Evolutionary conservation across 495 filamentous ascomycete genomes (phyloP).

Genomic region (Durotheca rogersii): DNA sequence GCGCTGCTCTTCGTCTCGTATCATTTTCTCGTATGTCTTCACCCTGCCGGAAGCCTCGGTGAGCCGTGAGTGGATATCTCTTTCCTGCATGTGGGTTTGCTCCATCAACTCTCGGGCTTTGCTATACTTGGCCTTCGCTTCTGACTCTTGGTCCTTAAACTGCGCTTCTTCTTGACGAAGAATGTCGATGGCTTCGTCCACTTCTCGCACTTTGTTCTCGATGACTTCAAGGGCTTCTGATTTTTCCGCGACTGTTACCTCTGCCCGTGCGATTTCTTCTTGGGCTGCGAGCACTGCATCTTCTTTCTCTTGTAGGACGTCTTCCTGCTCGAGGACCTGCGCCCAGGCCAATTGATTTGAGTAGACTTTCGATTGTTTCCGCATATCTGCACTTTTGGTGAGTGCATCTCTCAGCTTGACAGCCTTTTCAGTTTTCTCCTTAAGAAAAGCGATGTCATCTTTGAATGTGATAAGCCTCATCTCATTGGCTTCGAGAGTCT

Average conservation of each 20-base stretch:
- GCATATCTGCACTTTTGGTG: conserved; percentile 46
- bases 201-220: conserved; percentile 33
- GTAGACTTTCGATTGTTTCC: conserved; percentile 57
- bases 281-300: conserved; percentile 37
- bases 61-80: conserved; percentile 46
- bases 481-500: conserved; percentile 50
- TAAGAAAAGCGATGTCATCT: conserved; percentile 63
- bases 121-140: conserved; percentile 41
- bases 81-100: conserved; percentile 46
- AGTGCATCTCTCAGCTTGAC: conserved; percentile 41
- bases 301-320: conserved; percentile 32
- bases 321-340: conserved; percentile 57
- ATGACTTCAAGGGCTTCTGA: conserved; percentile 28
- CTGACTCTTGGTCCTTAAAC: conserved; percentile 37
- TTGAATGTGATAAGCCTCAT: conserved; percentile 48
- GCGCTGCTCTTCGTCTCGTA: conserved; percentile 44
- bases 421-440: conserved; percentile 42
- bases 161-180: conserved; percentile 41
- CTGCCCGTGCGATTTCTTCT: conserved; percentile 29
- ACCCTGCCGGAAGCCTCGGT: conserved; percentile 38
- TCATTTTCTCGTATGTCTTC: conserved; percentile 40
- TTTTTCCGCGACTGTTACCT: conserved; percentile 32
- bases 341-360: conserved; percentile 68
- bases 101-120: conserved; percentile 31
- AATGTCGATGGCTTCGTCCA: conserved; percentile 23